Evolutionary conservation across 2,329 filamentous ascomycete genomes (phyloP).

Genomic region (Aureobasidium sp.): DNA sequence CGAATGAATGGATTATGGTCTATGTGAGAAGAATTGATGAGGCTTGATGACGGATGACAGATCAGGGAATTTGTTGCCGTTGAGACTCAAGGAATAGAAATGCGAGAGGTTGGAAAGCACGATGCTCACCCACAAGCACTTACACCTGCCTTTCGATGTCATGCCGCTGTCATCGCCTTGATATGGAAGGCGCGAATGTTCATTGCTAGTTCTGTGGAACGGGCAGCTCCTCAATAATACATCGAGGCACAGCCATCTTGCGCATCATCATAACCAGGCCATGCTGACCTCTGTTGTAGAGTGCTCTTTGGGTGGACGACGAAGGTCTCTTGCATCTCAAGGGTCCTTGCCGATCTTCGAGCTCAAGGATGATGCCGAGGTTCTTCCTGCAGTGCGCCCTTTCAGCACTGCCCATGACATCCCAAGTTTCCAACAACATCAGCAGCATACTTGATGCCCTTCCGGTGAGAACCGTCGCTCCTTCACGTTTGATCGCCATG

Average conservation of each 20-base stretch:
- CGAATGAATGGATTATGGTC: background rate
- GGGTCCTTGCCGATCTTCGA: background rate
- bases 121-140: background rate
- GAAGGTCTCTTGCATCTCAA: background rate
- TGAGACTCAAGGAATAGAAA: background rate
- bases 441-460: background rate
- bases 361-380: background rate
- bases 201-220: too few relatives aligned
- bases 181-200: background rate
- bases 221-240: background rate
- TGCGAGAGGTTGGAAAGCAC: background rate
- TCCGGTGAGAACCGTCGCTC: background rate
- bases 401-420: background rate
- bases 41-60: background rate
- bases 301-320: background rate
- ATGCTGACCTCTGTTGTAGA: background rate
- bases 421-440: background rate
- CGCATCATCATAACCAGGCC: background rate
- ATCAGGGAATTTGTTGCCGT: background rate
- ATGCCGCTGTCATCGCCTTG: background rate
- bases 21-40: background rate
- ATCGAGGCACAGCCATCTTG: background rate
- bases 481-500: conserved; percentile 1
- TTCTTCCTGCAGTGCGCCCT: background rate
- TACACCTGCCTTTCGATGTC: background rate